Conservation (phyloP, 352 stramenopile species). For the Phytophthora sp. region DNA sequence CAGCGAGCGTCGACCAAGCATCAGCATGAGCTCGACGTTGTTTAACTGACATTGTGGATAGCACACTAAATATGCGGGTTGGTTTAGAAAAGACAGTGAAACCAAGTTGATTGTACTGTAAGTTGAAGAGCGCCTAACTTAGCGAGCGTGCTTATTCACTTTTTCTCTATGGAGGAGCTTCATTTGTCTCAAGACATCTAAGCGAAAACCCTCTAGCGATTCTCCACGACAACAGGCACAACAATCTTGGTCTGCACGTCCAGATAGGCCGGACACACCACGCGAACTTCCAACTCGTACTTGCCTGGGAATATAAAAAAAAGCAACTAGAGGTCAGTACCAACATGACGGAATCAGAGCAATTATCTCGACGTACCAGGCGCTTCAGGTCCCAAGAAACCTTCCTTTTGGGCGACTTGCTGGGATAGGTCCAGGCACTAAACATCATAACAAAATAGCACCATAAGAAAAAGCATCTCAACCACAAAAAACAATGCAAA, state of each 20-base stretch:
- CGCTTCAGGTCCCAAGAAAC: slow-evolving; percentile 68
- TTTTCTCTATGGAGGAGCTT: background rate
- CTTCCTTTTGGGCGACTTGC: slow-evolving; percentile 52
- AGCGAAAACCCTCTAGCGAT: slow-evolving; percentile 11
- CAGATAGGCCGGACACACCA: slow-evolving; percentile 67
- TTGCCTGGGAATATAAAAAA: slow-evolving; percentile 43
- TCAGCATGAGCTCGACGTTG: background rate
- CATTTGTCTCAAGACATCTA: slow-evolving; percentile 1
- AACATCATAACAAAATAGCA: slow-evolving; percentile 4
- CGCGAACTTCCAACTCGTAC: slow-evolving; percentile 82
- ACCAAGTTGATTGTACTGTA: slow-evolving; percentile 14
- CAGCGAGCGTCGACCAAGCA: slow-evolving; percentile 16
- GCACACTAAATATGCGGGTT: slow-evolving; percentile 20
- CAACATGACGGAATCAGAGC: background rate
- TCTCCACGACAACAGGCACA: slow-evolving; percentile 54
- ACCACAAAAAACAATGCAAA: background rate
- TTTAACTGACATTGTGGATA: slow-evolving; percentile 28
- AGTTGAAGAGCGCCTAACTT: slow-evolving; percentile 14
- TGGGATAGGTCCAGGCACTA: slow-evolving; percentile 64
- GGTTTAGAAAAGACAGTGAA: slow-evolving; percentile 6
- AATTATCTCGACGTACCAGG: slow-evolving; percentile 43
- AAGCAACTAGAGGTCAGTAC: slow-evolving; percentile 1
- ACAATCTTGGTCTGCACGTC: slow-evolving; percentile 51
- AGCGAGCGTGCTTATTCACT: too few relatives aligned
- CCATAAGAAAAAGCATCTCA: too few relatives aligned